Evolutionary conservation across 495 filamentous ascomycete species (phyloP).

Genomic region (Margaritispora aquatica): DNA sequence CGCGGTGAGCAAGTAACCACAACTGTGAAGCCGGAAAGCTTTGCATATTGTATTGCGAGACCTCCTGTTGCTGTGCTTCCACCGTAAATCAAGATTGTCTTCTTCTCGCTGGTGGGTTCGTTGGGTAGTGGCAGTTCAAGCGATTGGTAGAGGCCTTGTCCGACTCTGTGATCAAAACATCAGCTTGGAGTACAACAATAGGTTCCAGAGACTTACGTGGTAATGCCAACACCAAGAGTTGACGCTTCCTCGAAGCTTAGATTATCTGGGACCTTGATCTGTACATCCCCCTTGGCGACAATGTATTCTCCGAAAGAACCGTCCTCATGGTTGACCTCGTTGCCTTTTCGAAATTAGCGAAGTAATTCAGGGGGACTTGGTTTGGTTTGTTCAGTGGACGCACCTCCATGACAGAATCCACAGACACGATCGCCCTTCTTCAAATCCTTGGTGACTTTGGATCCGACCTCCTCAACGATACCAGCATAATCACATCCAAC

Average conservation of each 20-base stretch:
- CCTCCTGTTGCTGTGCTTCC: conserved; percentile 53
- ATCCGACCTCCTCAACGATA: conserved; percentile 30
- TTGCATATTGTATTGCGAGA: conserved; percentile 56
- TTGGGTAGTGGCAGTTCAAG: conserved; percentile 33
- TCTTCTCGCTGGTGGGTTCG: conserved; percentile 9
- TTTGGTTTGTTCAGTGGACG: no score
- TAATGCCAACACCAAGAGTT: conserved; percentile 52
- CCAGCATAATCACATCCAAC: conserved; percentile 41
- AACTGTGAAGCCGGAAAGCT: conserved; percentile 51
- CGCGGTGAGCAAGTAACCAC: conserved; percentile 45
- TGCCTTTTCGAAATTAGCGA: conserved; percentile 6
- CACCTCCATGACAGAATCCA: conserved; percentile 18
- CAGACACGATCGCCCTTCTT: conserved; percentile 19
- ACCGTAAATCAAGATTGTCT: conserved; percentile 38
- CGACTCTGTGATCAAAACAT: conserved; percentile 25
- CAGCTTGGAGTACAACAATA: neutral
- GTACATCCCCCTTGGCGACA: conserved; percentile 28
- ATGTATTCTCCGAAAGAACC: conserved; percentile 32
- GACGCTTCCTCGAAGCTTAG: conserved; percentile 42
- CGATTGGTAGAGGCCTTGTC: conserved; percentile 43
- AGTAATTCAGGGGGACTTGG: neutral
- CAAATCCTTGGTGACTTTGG: conserved; percentile 15
- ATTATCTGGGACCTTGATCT: conserved; percentile 41
- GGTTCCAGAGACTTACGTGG: conserved; percentile 33
- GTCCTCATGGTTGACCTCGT: conserved; percentile 15